These are phyloP conservation scores for Penstemon barbatus DNA, from an alignment of 257 asterid genomes.

Conservation along the genomic window DNA sequence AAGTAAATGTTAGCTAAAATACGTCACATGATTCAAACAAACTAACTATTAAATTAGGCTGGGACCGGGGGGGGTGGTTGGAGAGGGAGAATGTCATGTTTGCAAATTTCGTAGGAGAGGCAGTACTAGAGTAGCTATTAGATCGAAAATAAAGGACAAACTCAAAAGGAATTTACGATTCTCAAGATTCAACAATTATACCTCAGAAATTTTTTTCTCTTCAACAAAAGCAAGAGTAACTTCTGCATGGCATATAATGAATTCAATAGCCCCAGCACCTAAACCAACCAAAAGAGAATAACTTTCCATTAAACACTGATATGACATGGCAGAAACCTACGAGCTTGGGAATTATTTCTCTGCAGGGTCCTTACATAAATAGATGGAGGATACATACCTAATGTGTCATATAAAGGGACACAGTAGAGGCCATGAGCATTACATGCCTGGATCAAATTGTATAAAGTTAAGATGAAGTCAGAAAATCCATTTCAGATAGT, in stretches of 20 bases:
- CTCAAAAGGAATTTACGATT: constrained; percentile 3
- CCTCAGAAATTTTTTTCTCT: constrained; percentile 92
- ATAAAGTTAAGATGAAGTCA: constrained; percentile 27
- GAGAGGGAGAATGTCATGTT: not conserved
- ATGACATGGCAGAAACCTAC: constrained; percentile 22
- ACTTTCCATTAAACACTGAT: constrained; percentile 21
- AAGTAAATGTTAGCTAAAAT: constrained; percentile 33
- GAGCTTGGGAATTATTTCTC: constrained; percentile 17
- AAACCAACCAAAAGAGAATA: constrained; percentile 31
- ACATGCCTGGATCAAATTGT: constrained; percentile 73
- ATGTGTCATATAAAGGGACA: constrained; percentile 90
- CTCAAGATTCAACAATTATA: constrained; percentile 25
- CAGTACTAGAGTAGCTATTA: not conserved
- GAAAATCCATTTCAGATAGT: constrained; percentile 16
- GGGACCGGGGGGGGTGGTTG: not conserved
- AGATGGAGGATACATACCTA: constrained; percentile 57
- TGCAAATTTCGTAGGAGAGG: not conserved
- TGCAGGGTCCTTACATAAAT: constrained; percentile 11
- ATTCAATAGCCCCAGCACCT: constrained; percentile 98
- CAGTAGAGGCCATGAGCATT: constrained; percentile 94
- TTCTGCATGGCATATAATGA: constrained; percentile 94
- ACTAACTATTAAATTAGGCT: not conserved
- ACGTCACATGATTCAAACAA: constrained; percentile 19
- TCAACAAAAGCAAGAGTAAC: constrained; percentile 81
- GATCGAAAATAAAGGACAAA: constrained; percentile 11